Conservation (phyloP, 805 yeast genomes). For the Metschnikowia cubensis region DNA sequence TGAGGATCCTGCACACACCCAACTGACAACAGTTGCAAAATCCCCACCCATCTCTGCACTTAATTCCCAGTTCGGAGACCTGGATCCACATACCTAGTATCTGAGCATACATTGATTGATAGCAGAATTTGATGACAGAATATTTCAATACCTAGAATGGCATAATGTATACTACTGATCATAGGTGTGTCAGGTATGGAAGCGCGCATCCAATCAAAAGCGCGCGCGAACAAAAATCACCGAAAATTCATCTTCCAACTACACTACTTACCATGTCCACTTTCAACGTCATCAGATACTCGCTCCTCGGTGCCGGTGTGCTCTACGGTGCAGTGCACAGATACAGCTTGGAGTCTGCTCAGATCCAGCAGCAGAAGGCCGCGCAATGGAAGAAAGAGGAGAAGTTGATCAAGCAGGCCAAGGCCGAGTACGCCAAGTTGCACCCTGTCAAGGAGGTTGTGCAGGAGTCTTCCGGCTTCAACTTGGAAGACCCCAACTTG, state of each 20-base stretch:
- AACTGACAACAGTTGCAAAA: no score
- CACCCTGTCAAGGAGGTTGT: slow-evolving; percentile 33
- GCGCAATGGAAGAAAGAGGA: slow-evolving; percentile 60
- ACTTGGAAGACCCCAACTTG: slow-evolving; percentile 86
- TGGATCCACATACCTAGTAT: no score
- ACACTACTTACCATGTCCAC: slow-evolving; percentile 25
- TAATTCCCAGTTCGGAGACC: no score
- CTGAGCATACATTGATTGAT: no score
- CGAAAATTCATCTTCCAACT: background rate
- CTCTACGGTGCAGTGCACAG: slow-evolving; percentile 87
- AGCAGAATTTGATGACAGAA: background rate
- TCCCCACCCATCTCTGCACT: no score
- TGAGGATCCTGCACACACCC: no score
- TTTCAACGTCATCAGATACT: slow-evolving; percentile 83
- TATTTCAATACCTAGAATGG: background rate
- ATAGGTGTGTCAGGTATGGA: background rate
- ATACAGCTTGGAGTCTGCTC: slow-evolving; percentile 57
- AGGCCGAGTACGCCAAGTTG: slow-evolving; percentile 73
- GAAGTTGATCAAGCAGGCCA: slow-evolving; percentile 82
- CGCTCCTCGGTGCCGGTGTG: slow-evolving; percentile 84
- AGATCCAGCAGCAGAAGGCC: slow-evolving; percentile 53
- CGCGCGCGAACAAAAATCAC: slow-evolving; percentile 7
- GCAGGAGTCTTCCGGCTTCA: slow-evolving; percentile 38
- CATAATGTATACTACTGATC: no score
- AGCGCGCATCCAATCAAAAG: slow-evolving; percentile 15